Evolutionary conservation across 164 flowering plant genomes (phyloP).

Genomic region (Magnolia sinica): DNA sequence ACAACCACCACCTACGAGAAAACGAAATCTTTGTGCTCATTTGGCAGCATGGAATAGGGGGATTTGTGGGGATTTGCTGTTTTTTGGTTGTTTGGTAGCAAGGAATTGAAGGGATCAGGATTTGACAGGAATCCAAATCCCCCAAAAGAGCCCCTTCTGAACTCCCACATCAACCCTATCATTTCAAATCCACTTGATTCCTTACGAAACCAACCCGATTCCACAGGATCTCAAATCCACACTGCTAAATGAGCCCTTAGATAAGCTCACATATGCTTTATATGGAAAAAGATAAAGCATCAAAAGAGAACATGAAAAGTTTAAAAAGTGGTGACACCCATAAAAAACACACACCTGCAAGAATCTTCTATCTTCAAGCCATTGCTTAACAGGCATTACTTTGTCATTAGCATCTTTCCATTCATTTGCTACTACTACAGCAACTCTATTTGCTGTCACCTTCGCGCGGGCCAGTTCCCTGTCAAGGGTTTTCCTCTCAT

Average conservation of each 20-base stretch:
- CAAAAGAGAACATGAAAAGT: neutral
- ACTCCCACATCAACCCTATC: no score
- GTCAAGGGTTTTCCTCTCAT: conserved; percentile 65
- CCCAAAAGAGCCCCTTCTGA: no score
- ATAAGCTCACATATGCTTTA: neutral
- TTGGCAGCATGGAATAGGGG: no score
- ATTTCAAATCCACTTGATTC: no score
- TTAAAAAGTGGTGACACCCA: neutral
- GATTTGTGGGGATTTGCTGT: no score
- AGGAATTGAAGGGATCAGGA: no score
- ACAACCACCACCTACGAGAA: neutral
- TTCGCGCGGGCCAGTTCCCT: conserved; percentile 81
- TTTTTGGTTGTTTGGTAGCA: no score
- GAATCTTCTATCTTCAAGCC: conserved; percentile 75
- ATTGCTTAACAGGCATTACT: conserved; percentile 89
- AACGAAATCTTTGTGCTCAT: neutral
- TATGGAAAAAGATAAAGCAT: neutral
- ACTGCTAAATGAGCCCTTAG: no score
- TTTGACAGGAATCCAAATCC: no score
- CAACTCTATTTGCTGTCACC: conserved; percentile 76
- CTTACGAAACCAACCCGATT: no score
- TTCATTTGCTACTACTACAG: conserved; percentile 81
- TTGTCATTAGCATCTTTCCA: conserved; percentile 89
- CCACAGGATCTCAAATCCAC: no score
- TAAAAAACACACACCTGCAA: conserved; percentile 42